Evolutionary conservation across 495 filamentous ascomycete genomes (phyloP).

Genomic region (Aspergillus bertholletiae): DNA sequence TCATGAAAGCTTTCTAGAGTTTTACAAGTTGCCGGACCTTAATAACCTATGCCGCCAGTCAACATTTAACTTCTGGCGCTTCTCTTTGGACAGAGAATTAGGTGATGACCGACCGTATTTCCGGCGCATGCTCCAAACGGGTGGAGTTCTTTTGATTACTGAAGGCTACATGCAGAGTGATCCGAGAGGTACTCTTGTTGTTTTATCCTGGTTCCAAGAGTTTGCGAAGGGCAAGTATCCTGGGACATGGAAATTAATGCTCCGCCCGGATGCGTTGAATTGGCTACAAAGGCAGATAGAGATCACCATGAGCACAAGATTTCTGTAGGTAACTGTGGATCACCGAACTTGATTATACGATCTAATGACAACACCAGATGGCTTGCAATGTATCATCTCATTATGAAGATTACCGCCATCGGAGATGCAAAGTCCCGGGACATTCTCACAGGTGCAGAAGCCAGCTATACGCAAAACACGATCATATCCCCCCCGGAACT

Average conservation of each 20-base stretch:
- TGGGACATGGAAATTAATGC: constrained; percentile 37
- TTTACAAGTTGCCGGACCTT: constrained; percentile 27
- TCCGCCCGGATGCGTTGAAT: constrained; percentile 37
- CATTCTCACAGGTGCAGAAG: constrained; percentile 11
- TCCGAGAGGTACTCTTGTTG: constrained; percentile 42
- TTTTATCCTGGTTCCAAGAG: constrained; percentile 57
- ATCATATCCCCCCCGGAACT: constrained; percentile 22
- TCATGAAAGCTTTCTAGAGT: constrained; percentile 33
- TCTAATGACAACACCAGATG: constrained; percentile 14
- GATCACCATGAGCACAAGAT: background rate
- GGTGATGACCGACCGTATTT: constrained; percentile 21
- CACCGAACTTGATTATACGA: background rate
- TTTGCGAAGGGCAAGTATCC: constrained; percentile 15
- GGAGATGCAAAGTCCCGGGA: constrained; percentile 4
- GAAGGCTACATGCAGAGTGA: constrained; percentile 58
- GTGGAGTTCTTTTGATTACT: constrained; percentile 57
- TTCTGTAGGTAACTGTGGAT: constrained; percentile 17
- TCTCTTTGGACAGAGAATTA: constrained; percentile 30
- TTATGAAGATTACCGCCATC: constrained; percentile 20
- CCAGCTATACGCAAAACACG: constrained; percentile 11
- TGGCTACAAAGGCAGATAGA: constrained; percentile 29
- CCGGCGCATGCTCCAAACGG: constrained; percentile 54
- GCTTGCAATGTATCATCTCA: constrained; percentile 25
- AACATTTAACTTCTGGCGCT: constrained; percentile 33
- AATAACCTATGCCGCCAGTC: constrained; percentile 15